Base-by-base conservation (phyloP, 345 rosid genomes). In the Cardiospermum halicacabum region DNA sequence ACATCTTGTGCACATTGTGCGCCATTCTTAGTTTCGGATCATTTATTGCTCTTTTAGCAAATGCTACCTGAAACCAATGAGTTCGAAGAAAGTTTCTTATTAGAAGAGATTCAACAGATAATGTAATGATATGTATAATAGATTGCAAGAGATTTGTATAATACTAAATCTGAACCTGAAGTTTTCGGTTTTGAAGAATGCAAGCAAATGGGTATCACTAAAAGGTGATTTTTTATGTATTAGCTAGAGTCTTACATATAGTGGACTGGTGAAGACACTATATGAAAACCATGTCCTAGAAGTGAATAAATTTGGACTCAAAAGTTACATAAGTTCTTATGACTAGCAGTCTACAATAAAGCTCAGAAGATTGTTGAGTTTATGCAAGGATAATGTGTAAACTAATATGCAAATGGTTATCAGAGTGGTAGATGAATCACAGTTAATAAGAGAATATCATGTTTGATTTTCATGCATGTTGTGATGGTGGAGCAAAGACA, bases 1-100 rank as follows among this genome's bases (percentile, higher is more conserved):
- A 89, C 88, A 91, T 77, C 75, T 91, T 94, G 69, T 94, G 97
- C 61, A 94, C 77, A 9, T 66, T 84, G 70, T 94, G 95, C 27
- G 77, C 85, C 77, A 72, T 82, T 72, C 77, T 87, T 60, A 94
- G 77, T 5, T 87, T 91, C 18, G 99, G 99, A 74, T 94, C 87
- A 66, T 87, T 76, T 42, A 87, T 22, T 58, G 81, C 85, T 81
- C 89, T 70, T 74, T 87, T 85, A 0, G 99, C 95, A 76, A 91
- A 91, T 64, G 89, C 96, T 5, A 87, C 87, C 96, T 92, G 75
- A 27, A 54, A 27, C 6, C 18, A 24, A 32, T 34, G 11, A 36
- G 48, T 18, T 10, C 37, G 11, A 9, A 10, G 22, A 22, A 56
- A 21, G n/a, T n/a, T n/a, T n/a, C n/a, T n/a, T n/a, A n/a, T n/a